Evolutionary conservation across 768 basidiomycete species (phyloP).

Genomic region (Hypholoma sublateritium): DNA sequence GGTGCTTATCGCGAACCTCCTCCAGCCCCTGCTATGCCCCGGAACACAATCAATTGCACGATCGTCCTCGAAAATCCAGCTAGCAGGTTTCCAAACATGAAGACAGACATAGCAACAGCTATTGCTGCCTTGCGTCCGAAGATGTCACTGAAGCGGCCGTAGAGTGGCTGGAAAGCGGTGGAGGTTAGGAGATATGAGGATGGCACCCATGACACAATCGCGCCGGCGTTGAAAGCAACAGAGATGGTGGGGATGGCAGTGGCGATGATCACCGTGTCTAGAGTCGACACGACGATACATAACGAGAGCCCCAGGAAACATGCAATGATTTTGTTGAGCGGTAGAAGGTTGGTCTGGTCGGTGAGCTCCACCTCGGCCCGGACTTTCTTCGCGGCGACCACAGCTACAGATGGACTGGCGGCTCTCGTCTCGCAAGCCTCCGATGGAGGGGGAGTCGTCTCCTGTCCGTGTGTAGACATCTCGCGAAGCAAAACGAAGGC

Average conservation of each 20-base stretch:
- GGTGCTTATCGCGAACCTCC: slow-evolving; percentile 40
- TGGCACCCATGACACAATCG: slow-evolving; percentile 69
- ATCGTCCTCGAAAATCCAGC: slow-evolving; percentile 69
- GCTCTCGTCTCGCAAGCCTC: background rate
- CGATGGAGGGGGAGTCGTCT: background rate
- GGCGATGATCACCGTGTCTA: slow-evolving; percentile 74
- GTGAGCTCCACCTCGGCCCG: slow-evolving; percentile 30
- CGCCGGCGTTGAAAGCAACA: slow-evolving; percentile 60
- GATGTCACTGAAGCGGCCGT: slow-evolving; percentile 66
- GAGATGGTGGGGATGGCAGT: slow-evolving; percentile 77
- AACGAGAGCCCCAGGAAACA: slow-evolving; percentile 62
- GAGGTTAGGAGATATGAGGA: slow-evolving; percentile 71
- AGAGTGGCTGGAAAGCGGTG: slow-evolving; percentile 60
- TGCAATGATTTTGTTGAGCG: slow-evolving; percentile 59
- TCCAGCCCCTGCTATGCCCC: slow-evolving; percentile 68
- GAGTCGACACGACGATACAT: slow-evolving; percentile 59
- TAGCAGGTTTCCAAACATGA: slow-evolving; percentile 63
- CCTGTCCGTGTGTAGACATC: background rate
- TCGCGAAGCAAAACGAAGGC: background rate
- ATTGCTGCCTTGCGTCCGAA: slow-evolving; percentile 66
- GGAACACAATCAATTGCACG: slow-evolving; percentile 65
- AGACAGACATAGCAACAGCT: slow-evolving; percentile 56
- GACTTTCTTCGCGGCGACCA: background rate
- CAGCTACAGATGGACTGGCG: background rate
- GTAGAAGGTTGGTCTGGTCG: slow-evolving; percentile 78